A percentile compares a stretch with the other conserved stretches of the same genome.
Conservation (phyloP, 2,329 filamentous ascomycete species). For the Furcasterigmium furcatum region DNA sequence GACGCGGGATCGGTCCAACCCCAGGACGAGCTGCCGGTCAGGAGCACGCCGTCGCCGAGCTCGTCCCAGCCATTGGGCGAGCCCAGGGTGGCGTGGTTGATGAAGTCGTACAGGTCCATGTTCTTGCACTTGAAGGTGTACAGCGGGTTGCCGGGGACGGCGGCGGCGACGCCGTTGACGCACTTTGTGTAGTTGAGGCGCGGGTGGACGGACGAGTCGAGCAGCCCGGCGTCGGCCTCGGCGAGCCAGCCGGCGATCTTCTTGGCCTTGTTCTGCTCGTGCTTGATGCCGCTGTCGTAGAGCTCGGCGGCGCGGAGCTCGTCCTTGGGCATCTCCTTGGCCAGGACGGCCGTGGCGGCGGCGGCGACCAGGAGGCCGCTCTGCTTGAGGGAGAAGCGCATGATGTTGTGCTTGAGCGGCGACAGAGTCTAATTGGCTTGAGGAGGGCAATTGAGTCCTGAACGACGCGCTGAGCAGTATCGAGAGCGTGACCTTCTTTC, state of each 20-base stretch:
- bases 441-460: no score
- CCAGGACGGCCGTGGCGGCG: slow-evolving; percentile 7
- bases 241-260: slow-evolving; percentile 18
- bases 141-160: slow-evolving; percentile 14
- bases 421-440: no score
- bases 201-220: slow-evolving; percentile 17
- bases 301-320: slow-evolving; percentile 10
- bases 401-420: background rate
- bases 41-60: slow-evolving; percentile 10
- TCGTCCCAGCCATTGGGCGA: slow-evolving; percentile 22
- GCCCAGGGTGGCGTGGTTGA: slow-evolving; percentile 47
- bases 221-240: slow-evolving; percentile 13
- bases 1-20: slow-evolving; percentile 36
- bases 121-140: slow-evolving; percentile 18
- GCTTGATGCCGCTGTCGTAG: slow-evolving; percentile 13
- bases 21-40: slow-evolving; percentile 27
- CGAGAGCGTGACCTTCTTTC: no score
- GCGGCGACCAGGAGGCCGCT: slow-evolving; percentile 4
- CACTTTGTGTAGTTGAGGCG: slow-evolving; percentile 17
- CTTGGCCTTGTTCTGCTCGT: slow-evolving; percentile 11
- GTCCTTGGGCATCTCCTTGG: slow-evolving; percentile 11
- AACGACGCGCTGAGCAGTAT: no score
- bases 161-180: slow-evolving; percentile 15
- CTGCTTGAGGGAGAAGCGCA: slow-evolving; percentile 10
- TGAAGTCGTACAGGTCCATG: slow-evolving; percentile 51